phyloP scores from a whole-genome alignment of 176 grass and related monocot species.

The Alloteropsis semialata region DNA sequence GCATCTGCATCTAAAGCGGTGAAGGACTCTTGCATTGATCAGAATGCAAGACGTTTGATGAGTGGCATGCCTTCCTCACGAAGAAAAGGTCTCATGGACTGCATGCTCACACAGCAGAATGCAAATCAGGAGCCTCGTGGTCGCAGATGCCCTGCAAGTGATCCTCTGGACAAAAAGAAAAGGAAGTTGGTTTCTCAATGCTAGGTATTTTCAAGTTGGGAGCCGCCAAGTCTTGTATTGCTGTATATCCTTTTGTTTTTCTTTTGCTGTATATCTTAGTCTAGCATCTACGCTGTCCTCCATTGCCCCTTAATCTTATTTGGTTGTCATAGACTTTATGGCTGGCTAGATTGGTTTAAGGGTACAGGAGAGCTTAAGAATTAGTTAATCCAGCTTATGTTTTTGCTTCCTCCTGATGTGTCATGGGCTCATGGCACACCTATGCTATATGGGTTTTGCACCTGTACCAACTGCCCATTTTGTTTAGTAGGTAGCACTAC shows the following conservation, averaged over 20 bases:
- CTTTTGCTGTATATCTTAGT: conserved; percentile 18
- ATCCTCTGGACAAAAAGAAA: conserved; percentile 42
- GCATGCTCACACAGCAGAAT: conserved; percentile 26
- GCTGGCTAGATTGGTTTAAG: not conserved
- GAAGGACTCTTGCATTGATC: conserved; percentile 35
- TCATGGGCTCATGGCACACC: not conserved
- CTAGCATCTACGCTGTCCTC: not conserved
- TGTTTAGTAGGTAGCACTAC: not conserved
- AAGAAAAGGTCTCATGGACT: conserved; percentile 46
- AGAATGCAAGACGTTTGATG: conserved; percentile 45
- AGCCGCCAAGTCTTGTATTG: conserved; percentile 1
- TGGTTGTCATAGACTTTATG: conserved; percentile 10
- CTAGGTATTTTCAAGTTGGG: conserved; percentile 20
- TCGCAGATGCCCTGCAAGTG: conserved; percentile 23
- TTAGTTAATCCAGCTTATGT: not conserved
- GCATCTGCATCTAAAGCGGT: conserved; percentile 38
- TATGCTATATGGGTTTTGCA: not conserved
- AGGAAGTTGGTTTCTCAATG: conserved; percentile 35
- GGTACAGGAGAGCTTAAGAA: not conserved
- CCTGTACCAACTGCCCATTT: not conserved
- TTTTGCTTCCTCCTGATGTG: conserved; percentile 5
- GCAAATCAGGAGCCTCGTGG: conserved; percentile 8
- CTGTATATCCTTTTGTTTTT: conserved; percentile 7
- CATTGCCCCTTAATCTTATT: not conserved
- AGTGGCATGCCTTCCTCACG: conserved; percentile 42